Base-by-base conservation (phyloP, 163 green algal species). In the Chlamydomonas reinhardtii region DNA sequence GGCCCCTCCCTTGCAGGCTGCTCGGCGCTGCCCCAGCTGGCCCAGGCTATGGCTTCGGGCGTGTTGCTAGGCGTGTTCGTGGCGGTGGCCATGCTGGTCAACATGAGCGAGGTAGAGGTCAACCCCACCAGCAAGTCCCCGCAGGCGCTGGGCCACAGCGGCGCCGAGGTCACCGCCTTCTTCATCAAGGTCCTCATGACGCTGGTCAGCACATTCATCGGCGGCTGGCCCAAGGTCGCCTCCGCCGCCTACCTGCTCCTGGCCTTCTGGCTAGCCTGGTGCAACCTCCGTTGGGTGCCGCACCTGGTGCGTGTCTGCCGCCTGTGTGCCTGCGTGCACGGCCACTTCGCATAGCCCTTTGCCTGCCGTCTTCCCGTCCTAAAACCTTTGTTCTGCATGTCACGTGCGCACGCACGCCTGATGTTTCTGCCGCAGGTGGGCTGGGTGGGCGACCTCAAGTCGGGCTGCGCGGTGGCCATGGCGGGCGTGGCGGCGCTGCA, bases 401-500 rank as follows among this genome's bases (percentile, higher is more conserved):
- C n/a, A n/a, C n/a, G n/a, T n/a, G n/a, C n/a, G n/a, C n/a, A n/a
- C n/a, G 14, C 48, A 56, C 14, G 48, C 48, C 48, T 17, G 17
- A 9, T 22, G 11, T 56, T 19, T 14, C 11, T 56, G 48, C 19
- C 39, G 39, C 39, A 78, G 68, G 48, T 85, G 8, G 31, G 3
- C 20, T 85, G 79, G 79, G 79, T 85, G 31, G 77, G 77, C 79
- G 61, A 54, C 32, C 52, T 78, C 14, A 85, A 85, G 52, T 32
- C 39, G 19, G 79, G 68, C 29, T 70, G 77, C 25, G 68, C 68
- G 2, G 29, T 77, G 25, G 68, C 79, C 66, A 78, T 85, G 66
- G 32, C 71, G 0, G 14, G n/a, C 20, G 78, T 85, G 22, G 66
- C 78, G 37, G 19, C 24, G 20, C 52, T 85, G 66, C 78, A 85